Percentiles rank a stretch among this genome's conserved stretches.
Conservation (phyloP, 1,139 yeast genomes). For the Kodamaea derodonti region DNA sequence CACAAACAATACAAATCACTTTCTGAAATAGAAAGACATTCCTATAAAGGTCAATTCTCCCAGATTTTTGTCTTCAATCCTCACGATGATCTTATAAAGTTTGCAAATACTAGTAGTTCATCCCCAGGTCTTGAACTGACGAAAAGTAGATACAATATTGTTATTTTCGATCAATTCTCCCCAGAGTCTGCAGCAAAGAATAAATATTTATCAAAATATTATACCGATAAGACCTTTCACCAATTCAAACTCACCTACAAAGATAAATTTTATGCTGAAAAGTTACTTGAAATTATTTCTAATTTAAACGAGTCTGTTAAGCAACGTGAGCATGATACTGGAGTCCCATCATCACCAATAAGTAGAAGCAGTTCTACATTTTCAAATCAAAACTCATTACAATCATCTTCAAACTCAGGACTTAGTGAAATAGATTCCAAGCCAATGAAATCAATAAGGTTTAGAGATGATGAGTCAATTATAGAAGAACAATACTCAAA, state of each 20-base stretch:
- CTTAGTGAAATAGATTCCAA: not conserved
- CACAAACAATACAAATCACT: constrained; percentile 11
- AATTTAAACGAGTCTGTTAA: constrained; percentile 13
- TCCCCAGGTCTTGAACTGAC: constrained; percentile 30
- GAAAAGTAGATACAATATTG: constrained; percentile 23
- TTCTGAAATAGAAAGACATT: constrained; percentile 10
- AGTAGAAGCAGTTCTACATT: constrained; percentile 4
- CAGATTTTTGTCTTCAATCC: constrained; percentile 19
- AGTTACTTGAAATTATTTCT: constrained; percentile 21
- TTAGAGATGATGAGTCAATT: constrained; percentile 19
- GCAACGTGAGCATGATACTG: not conserved
- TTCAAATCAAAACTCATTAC: not conserved
- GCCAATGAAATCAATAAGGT: constrained; percentile 10
- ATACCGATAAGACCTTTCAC: constrained; percentile 24
- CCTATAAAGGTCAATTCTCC: constrained; percentile 16
- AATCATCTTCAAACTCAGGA: not conserved
- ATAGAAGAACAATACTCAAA: constrained; percentile 8
- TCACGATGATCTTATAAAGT: constrained; percentile 13
- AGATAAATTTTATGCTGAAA: constrained; percentile 25
- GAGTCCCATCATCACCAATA: constrained; percentile 2
- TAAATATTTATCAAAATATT: constrained; percentile 6
- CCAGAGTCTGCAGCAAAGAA: constrained; percentile 10
- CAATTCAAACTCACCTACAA: constrained; percentile 27
- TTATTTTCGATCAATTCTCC: constrained; percentile 19
- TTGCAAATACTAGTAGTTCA: constrained; percentile 20